A percentile compares a stretch with the other conserved stretches of the same genome.
These are phyloP conservation scores for Linnemannia elongata DNA, from an alignment of 192 early-diverging fungal species.

Conservation along the genomic window DNA sequence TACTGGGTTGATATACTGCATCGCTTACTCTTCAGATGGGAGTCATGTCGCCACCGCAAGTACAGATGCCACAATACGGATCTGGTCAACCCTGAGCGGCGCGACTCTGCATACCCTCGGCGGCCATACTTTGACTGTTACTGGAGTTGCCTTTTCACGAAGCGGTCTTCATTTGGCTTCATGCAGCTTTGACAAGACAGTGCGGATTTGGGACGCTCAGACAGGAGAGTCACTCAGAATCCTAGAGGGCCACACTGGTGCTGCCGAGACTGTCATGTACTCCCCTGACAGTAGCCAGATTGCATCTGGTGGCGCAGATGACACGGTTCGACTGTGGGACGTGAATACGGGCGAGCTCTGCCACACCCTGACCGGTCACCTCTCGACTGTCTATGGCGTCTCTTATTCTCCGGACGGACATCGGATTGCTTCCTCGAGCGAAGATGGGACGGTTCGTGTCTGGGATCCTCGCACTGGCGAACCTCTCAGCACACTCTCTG, in stretches of 20 bases:
- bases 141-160: neutral
- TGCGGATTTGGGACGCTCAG: constrained; percentile 1
- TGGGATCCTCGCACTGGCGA: neutral
- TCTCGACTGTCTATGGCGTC: neutral
- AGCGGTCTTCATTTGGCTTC: neutral
- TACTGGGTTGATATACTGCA: neutral
- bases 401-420: neutral
- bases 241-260: neutral
- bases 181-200: neutral
- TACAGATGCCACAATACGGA: neutral
- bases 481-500: neutral
- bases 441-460: neutral
- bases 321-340: neutral
- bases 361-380: neutral
- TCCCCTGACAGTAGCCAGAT: neutral
- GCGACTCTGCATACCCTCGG: neutral
- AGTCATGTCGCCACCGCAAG: neutral
- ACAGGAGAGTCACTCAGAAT: neutral
- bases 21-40: neutral
- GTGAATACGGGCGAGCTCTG: neutral
- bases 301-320: neutral
- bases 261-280: neutral
- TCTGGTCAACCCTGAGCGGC: neutral
- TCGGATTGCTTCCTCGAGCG: neutral
- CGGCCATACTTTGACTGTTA: neutral